phyloP scores from a whole-genome alignment of 2,329 filamentous ascomycete genomes.

The Trichoderma cornu-damae region DNA sequence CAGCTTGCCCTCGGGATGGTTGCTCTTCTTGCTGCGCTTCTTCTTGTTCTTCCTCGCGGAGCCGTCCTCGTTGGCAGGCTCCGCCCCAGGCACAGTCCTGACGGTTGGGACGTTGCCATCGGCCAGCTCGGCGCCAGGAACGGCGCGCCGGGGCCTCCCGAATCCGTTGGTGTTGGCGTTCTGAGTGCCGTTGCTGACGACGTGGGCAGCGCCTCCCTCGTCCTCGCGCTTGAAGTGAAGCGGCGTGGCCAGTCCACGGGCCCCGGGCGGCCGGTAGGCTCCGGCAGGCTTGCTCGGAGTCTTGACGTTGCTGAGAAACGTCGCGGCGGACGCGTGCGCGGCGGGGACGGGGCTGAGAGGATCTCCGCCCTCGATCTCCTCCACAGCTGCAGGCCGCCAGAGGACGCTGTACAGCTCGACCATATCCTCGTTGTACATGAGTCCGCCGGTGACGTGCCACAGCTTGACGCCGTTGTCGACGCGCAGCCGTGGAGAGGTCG shows the following conservation, averaged over 20 bases:
- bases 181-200: conserved; percentile 70
- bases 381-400: conserved; percentile 73
- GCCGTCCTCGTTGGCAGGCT: conserved; percentile 63
- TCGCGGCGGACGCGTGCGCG: conserved; percentile 76
- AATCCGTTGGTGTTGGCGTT: conserved; percentile 75
- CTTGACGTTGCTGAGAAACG: conserved; percentile 81
- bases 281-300: conserved; percentile 95
- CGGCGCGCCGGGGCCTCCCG: conserved; percentile 64
- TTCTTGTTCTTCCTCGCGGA: conserved; percentile 98
- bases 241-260: conserved; percentile 80
- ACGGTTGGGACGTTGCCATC: conserved; percentile 63
- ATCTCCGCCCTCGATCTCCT: conserved; percentile 57
- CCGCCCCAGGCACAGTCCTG: conserved; percentile 60
- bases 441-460: conserved; percentile 81
- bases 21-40: conserved; percentile 88
- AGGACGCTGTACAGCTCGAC: conserved; percentile 84
- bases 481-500: conserved; percentile 86
- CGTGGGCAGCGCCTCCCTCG: conserved; percentile 84
- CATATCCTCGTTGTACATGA: conserved; percentile 97
- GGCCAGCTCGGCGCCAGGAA: conserved; percentile 79
- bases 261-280: conserved; percentile 91
- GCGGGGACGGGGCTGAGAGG: conserved; percentile 68
- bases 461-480: conserved; percentile 96
- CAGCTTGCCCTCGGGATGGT: conserved; percentile 64
- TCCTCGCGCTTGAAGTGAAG: conserved; percentile 97